Evolutionary conservation across 345 rosid genomes (phyloP).

Genomic region (Ceriops zippeliana): DNA sequence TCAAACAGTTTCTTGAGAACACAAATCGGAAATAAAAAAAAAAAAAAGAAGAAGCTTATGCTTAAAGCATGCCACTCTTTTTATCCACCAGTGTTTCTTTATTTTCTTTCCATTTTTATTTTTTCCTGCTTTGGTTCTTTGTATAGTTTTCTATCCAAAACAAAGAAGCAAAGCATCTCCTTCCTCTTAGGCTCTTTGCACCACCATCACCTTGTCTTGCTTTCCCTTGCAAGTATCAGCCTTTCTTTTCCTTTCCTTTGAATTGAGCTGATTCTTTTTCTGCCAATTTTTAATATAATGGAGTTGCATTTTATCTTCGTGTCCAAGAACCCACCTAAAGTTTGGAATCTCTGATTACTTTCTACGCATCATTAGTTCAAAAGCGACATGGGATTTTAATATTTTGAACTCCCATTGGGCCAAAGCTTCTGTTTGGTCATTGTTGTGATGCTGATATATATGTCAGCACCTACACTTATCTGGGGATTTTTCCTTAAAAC

Average conservation of each 20-base stretch:
- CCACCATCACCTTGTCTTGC: slow-evolving; percentile 34
- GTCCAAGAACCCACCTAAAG: slow-evolving; percentile 35
- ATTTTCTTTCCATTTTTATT: not conserved
- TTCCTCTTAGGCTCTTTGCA: slow-evolving; percentile 16
- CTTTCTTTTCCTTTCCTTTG: slow-evolving; percentile 41
- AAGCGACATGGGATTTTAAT: slow-evolving; percentile 19
- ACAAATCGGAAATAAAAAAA: not conserved
- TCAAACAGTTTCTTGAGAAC: slow-evolving; percentile 3
- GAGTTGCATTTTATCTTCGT: slow-evolving; percentile 12
- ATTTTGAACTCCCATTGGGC: slow-evolving; percentile 1
- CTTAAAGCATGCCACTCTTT: slow-evolving; percentile 40
- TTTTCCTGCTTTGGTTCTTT: not conserved
- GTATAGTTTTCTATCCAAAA: slow-evolving; percentile 27
- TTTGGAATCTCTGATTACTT: slow-evolving; percentile 40
- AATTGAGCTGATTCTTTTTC: slow-evolving; percentile 32
- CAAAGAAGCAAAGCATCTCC: slow-evolving; percentile 57
- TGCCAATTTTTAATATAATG: not conserved
- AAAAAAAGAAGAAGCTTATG: slow-evolving; percentile 35
- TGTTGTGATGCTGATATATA: slow-evolving; percentile 3
- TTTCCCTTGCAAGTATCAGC: slow-evolving; percentile 50
- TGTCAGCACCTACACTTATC: not conserved
- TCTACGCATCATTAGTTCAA: slow-evolving; percentile 24
- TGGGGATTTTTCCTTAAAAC: slow-evolving; percentile 1
- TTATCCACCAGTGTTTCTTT: slow-evolving; percentile 1
- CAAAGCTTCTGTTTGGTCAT: not conserved